phyloP scores from a whole-genome alignment of 2,329 filamentous ascomycete genomes.

The Huntiella bhutanensis region DNA sequence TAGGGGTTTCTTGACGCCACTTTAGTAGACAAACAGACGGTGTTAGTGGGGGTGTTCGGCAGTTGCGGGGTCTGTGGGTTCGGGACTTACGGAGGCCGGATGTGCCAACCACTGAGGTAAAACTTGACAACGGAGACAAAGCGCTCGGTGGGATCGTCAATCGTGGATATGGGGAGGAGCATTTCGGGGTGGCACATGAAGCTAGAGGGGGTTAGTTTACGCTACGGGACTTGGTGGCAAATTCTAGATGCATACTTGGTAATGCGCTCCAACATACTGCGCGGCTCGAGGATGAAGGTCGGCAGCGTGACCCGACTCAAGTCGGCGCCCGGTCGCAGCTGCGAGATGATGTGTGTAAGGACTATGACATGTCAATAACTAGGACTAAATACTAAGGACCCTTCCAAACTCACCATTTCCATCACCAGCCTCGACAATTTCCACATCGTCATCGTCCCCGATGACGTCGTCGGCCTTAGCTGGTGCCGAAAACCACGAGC shows the following conservation, averaged over 20 bases:
- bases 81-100: conserved; percentile 70
- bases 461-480: conserved; percentile 28
- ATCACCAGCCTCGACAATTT: conserved; percentile 75
- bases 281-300: conserved; percentile 93
- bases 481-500: conserved; percentile 18
- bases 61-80: background rate
- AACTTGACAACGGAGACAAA: conserved; percentile 96
- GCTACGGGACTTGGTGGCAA: background rate
- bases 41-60: background rate
- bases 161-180: conserved; percentile 66
- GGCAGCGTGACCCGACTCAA: conserved; percentile 85
- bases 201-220: conserved; percentile 27
- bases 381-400: background rate
- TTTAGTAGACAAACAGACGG: conserved; percentile 19
- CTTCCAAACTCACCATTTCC: conserved; percentile 54
- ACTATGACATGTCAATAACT: conserved; percentile 34
- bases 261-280: conserved; percentile 95
- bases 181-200: conserved; percentile 99
- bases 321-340: conserved; percentile 86
- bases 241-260: conserved; percentile 54
- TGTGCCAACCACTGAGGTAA: conserved; percentile 96
- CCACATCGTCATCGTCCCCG: conserved; percentile 46
- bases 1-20: conserved; percentile 92
- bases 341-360: conserved; percentile 90
- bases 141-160: conserved; percentile 74